Evolutionary conservation across 2,329 filamentous ascomycete genomes (phyloP).

Genomic region (Neurospora crassa): DNA sequence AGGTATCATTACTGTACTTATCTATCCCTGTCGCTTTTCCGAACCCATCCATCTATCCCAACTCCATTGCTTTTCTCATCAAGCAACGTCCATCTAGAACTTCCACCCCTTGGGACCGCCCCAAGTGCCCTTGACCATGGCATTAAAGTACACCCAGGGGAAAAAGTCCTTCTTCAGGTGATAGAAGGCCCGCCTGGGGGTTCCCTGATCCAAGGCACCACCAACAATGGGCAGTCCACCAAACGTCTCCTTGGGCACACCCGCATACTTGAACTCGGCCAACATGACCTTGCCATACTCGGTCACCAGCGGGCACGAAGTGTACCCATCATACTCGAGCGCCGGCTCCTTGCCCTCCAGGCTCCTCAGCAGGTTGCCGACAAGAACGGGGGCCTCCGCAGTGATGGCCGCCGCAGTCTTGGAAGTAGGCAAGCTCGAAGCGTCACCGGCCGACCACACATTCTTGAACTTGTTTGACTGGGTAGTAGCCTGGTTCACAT

Average conservation of each 20-base stretch:
- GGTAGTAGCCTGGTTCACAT: slow-evolving; percentile 43
- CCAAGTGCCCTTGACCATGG: slow-evolving; percentile 24
- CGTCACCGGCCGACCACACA: slow-evolving; percentile 50
- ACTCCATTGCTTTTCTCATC: not conserved
- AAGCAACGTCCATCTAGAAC: not conserved
- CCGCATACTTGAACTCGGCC: slow-evolving; percentile 38
- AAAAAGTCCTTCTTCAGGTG: slow-evolving; percentile 37
- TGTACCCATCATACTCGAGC: slow-evolving; percentile 33
- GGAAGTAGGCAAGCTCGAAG: slow-evolving; percentile 47
- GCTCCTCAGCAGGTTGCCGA: slow-evolving; percentile 29
- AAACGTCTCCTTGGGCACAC: slow-evolving; percentile 36
- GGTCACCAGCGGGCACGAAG: slow-evolving; percentile 35
- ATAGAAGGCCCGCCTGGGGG: slow-evolving; percentile 29
- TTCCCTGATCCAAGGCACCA: slow-evolving; percentile 28
- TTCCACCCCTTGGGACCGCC: slow-evolving; percentile 20
- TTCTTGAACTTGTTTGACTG: slow-evolving; percentile 45
- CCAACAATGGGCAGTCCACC: slow-evolving; percentile 11
- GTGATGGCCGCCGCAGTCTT: slow-evolving; percentile 38
- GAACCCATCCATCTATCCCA: not conserved
- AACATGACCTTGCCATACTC: slow-evolving; percentile 35
- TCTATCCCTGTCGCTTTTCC: not conserved
- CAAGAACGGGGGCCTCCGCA: slow-evolving; percentile 32
- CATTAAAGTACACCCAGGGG: slow-evolving; percentile 23
- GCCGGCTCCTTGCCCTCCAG: slow-evolving; percentile 25
- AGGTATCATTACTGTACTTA: not conserved